Base-by-base conservation (phyloP, 345 rosid species). In the Reutealis trisperma region DNA sequence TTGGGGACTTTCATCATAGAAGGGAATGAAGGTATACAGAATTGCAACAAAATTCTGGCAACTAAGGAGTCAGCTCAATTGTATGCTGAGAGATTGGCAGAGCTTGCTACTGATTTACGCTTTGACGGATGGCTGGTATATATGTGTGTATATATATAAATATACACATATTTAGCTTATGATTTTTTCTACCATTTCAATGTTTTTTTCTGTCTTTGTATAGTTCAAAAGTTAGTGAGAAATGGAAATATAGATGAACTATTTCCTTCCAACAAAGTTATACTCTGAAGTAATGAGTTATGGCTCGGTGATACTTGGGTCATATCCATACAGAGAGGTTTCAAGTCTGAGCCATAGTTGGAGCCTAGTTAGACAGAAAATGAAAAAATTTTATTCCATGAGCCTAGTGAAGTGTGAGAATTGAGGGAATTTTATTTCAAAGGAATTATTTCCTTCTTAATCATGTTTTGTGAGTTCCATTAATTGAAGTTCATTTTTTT, bases 41-140 rank as follows among this genome's bases (percentile, higher is more conserved):
- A 71, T 69, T 86, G 96, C 77, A 79, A 86, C 70, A 83, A 89
- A 72, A 77, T 95, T 84, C 86, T 95, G 27, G 78, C 84, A 2
- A 87, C 96, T 12, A 85, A 85, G 85, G 96, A 89, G 84, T 89
- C 96, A 68, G 89, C 96, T 82, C 86, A 70, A 21, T 77, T 79
- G 78, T 88, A 88, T 85, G 98, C 97, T 2, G 91, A 90, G 72
- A 85, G 85, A 67, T 87, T 95, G 84, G 85, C 87, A 14, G 90
- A 95, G 79, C 97, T 93, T 70, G 88, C 94, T 45, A 79, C 75
- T 83, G 82, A 76, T 63, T 80, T 93, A 74, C 94, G 94, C 67
- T 91, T 93, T 59, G 98, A 95, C 76, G 99, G 97, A 16, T 95
- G 98, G 98, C 91, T 91, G 90, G 99, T 95, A 85, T 68, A 22